Base-by-base conservation (phyloP, 2,329 filamentous ascomycete genomes). In the Teratosphaeria viscida region DNA sequence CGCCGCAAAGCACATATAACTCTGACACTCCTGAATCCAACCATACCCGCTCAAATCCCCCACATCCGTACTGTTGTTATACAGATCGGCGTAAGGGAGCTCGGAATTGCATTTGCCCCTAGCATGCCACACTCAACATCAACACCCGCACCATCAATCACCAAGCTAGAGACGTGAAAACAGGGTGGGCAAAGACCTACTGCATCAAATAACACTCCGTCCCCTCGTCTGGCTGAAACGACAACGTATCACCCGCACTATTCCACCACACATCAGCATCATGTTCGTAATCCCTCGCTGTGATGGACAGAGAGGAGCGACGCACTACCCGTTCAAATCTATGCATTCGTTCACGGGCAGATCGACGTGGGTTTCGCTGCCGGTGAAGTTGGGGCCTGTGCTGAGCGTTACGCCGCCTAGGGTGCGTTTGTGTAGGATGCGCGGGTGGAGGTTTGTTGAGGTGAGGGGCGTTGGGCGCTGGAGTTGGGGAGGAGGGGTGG, bases 141-240 rank as follows among this genome's bases (percentile, higher is more conserved):
- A 26, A 4, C 3, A 52, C 29, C 7, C 23, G 27, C 19, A 6
- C 3, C 5, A 14, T n/a, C 27, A 12, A 23, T 23, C 23, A 23
- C 23, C 23, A 16, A 14, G 39, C 14, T 49, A 19, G 49, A 47
- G 7, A 26, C 8, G 11, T 55, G 54, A 32, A 23, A 32, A 35
- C 11, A 54, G n/a, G 27, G 19, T 16, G 32, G 43, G 7, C 8
- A 11, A 49, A 10, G 23, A 66, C 65, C 55, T 55, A 68, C 67
- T 71, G 68, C 64, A 68, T 69, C n/a, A 71, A 54, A 23, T 66
- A 64, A 60, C 69, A 70, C 57, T 69, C 65, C 16, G 62, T 68
- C 11, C 62, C 64, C 11, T 57, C 56, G 26, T 65, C 63, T 11
- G 67, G 67, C 7, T 60, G 61, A 55, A 71, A 67, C 27, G 62